These are phyloP conservation scores for barley (Hordeum vulgare) DNA, from an alignment of 176 grass and related monocot genomes.

Conservation along the genomic window DNA sequence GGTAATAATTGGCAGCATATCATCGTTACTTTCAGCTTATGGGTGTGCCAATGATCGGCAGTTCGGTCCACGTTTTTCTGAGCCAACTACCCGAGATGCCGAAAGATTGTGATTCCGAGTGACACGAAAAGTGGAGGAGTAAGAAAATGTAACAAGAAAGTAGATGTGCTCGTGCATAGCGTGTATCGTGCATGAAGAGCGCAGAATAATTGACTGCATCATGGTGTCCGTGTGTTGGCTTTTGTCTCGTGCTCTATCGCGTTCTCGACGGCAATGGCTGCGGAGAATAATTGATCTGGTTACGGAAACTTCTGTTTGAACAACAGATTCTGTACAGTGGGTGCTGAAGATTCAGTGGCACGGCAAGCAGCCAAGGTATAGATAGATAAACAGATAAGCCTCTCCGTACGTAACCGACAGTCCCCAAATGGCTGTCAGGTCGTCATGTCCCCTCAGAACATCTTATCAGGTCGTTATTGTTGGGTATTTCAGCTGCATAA, in stretches of 20 bases:
- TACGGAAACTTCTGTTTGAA: too few species aligned
- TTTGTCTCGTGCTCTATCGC: not conserved
- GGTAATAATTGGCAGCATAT: not conserved
- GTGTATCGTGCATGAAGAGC: not conserved
- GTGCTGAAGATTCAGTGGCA: not conserved
- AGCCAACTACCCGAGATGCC: not conserved
- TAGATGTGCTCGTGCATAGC: not conserved
- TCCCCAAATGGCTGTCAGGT: not conserved
- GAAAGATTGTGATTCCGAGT: not conserved
- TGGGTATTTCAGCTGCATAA: too few species aligned
- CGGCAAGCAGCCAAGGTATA: not conserved
- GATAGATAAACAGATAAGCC: not conserved
- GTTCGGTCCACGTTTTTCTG: not conserved
- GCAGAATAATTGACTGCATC: not conserved
- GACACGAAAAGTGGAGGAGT: not conserved
- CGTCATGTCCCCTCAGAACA: slow-evolving; percentile 2
- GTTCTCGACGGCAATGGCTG: not conserved
- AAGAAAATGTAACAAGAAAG: not conserved
- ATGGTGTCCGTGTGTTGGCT: not conserved
- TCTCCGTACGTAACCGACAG: not conserved
- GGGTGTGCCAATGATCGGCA: not conserved
- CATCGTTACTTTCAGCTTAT: not conserved
- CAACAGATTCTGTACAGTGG: not conserved
- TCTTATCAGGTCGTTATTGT: slow-evolving; percentile 34
- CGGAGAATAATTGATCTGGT: not conserved